Evolutionary conservation across 2,329 filamentous ascomycete species (phyloP).

Genomic region (Arthrobotrys sphaeroides): DNA sequence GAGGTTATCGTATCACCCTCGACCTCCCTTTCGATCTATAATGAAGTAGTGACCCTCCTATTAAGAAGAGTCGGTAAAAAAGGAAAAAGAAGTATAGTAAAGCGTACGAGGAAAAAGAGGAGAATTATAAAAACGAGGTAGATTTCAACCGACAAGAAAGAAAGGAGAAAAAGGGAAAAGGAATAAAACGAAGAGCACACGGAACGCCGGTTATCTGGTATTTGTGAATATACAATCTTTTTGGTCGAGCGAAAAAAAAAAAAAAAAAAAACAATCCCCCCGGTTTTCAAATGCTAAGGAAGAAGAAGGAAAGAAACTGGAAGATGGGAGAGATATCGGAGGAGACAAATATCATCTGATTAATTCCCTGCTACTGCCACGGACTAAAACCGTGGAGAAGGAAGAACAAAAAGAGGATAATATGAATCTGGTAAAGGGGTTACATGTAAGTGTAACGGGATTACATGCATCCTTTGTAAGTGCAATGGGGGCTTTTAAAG

Average conservation of each 20-base stretch:
- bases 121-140: neutral
- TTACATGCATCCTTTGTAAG: neutral
- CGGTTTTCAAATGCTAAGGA: constrained; percentile 3
- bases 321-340: too few species aligned
- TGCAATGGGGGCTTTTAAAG: neutral
- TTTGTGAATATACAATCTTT: constrained; percentile 51
- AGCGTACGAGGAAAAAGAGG: neutral
- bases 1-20: too few species aligned
- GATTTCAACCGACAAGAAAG: neutral
- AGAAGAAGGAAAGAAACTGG: neutral
- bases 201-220: constrained; percentile 48
- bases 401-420: neutral
- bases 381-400: neutral
- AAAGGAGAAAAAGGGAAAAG: neutral
- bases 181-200: constrained; percentile 9
- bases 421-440: neutral
- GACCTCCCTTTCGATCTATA: too few species aligned
- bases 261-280: neutral
- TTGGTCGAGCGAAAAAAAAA: too few species aligned
- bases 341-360: too few species aligned
- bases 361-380: neutral
- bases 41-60: too few species aligned
- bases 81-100: neutral
- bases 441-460: too few species aligned
- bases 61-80: neutral